Conservation (phyloP, 768 basidiomycete genomes). For the Calocera viscosa region DNA sequence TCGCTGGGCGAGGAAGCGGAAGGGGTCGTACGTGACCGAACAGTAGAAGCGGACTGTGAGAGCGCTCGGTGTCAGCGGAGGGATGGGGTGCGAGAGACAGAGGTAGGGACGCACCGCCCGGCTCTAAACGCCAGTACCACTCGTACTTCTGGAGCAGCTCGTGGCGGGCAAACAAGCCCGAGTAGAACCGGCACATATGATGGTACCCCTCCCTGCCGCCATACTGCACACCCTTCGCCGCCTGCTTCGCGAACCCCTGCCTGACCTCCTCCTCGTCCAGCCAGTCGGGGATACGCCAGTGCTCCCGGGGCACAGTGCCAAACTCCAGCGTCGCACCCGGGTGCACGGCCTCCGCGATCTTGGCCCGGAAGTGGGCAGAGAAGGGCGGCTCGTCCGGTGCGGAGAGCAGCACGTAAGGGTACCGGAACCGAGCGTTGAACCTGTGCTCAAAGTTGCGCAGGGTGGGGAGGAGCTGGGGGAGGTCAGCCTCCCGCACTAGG, state of each 20-base stretch:
- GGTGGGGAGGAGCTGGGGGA: slow-evolving; percentile 16
- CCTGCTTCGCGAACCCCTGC: slow-evolving; percentile 11
- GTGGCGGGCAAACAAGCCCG: slow-evolving; percentile 32
- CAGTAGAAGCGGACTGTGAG: slow-evolving; percentile 14
- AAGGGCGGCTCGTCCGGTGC: slow-evolving; percentile 11
- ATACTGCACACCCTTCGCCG: slow-evolving; percentile 13
- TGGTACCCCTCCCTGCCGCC: slow-evolving; percentile 17
- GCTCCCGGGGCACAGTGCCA: slow-evolving; percentile 8
- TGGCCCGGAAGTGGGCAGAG: not conserved
- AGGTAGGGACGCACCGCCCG: not conserved
- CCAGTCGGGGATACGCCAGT: slow-evolving; percentile 13
- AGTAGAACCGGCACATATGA: slow-evolving; percentile 16
- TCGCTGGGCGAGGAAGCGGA: slow-evolving; percentile 14
- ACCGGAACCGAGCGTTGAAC: slow-evolving; percentile 17
- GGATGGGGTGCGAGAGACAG: not conserved
- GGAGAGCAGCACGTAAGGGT: slow-evolving; percentile 16
- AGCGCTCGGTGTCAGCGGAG: too few relatives aligned
- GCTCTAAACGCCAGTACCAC: slow-evolving; percentile 86
- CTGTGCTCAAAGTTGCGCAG: slow-evolving; percentile 16
- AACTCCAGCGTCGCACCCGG: slow-evolving; percentile 9
- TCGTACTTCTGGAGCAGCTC: slow-evolving; percentile 60
- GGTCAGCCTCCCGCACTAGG: slow-evolving; percentile 16
- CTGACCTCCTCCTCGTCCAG: slow-evolving; percentile 9
- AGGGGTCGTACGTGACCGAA: slow-evolving; percentile 16
- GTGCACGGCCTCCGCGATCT: not conserved